These are phyloP conservation scores for Orbilia blumenaviensis DNA, from an alignment of 2,329 filamentous ascomycete species.

Conservation along the genomic window DNA sequence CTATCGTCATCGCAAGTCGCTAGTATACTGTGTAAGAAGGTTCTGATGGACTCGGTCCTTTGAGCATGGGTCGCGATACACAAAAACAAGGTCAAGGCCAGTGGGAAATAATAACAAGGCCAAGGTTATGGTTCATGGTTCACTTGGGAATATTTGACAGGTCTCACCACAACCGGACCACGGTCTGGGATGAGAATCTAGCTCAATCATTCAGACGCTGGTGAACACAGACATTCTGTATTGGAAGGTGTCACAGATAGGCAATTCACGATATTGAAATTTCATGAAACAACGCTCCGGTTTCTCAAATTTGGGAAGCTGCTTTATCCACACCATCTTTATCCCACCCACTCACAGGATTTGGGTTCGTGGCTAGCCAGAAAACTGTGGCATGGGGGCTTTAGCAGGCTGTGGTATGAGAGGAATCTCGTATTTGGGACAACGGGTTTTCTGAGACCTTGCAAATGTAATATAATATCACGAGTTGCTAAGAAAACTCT, in stretches of 20 bases:
- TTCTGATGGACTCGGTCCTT: constrained; percentile 16
- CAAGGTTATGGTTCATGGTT: constrained; percentile 29
- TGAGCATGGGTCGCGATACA: background rate
- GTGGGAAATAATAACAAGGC: background rate
- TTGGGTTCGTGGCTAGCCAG: constrained; percentile 15
- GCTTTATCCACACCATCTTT: background rate
- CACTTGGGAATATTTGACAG: constrained; percentile 31
- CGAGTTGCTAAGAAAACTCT: background rate
- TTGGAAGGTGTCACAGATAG: constrained; percentile 25
- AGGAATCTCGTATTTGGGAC: constrained; percentile 45
- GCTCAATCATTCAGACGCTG: background rate
- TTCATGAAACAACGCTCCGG: constrained; percentile 13
- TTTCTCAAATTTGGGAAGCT: constrained; percentile 27
- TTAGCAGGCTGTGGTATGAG: constrained; percentile 7
- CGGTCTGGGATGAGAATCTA: constrained; percentile 1
- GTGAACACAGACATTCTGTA: constrained; percentile 7
- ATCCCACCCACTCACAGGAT: constrained; percentile 27
- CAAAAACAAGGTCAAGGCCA: background rate
- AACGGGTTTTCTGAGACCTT: constrained; percentile 41
- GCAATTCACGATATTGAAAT: constrained; percentile 3
- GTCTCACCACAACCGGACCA: constrained; percentile 49
- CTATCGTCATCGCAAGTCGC: constrained; percentile 42
- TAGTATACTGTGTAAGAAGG: too few relatives aligned
- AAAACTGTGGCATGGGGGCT: constrained; percentile 29
- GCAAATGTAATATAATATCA: too few relatives aligned